phyloP scores from a whole-genome alignment of 176 grass and related monocot genomes.

The Oryza rufipogon region DNA sequence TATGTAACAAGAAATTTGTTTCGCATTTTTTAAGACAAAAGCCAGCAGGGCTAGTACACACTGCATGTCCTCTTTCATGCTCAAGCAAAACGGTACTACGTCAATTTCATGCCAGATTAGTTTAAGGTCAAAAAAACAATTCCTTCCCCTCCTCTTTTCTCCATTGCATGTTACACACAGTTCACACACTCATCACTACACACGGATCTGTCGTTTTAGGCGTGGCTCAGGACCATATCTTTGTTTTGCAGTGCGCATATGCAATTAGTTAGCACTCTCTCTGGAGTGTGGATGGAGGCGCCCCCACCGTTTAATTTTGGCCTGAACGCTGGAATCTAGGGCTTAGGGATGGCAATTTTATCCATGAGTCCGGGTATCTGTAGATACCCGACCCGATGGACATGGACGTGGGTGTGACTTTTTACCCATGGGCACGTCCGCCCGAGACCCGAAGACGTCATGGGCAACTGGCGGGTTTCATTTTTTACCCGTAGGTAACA shows the following conservation, averaged over 20 bases:
- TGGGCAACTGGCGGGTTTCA: too few species aligned
- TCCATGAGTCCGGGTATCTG: too few species aligned
- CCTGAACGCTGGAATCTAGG: background rate
- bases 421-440: too few species aligned
- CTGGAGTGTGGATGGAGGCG: background rate
- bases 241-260: background rate
- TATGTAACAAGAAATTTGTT: too few species aligned
- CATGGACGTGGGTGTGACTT: too few species aligned
- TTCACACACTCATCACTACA: background rate
- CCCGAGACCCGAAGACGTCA: too few species aligned
- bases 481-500: too few species aligned
- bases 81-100: background rate
- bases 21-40: too few species aligned
- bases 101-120: background rate
- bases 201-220: background rate
- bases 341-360: background rate
- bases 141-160: background rate
- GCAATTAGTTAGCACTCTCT: background rate
- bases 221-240: slow-evolving; percentile 1
- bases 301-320: background rate
- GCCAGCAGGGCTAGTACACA: too few species aligned
- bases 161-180: background rate
- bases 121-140: background rate
- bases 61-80: background rate
- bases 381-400: too few species aligned